Conservation (phyloP, 352 stramenopile species). For the Aphanomyces invadans region DNA sequence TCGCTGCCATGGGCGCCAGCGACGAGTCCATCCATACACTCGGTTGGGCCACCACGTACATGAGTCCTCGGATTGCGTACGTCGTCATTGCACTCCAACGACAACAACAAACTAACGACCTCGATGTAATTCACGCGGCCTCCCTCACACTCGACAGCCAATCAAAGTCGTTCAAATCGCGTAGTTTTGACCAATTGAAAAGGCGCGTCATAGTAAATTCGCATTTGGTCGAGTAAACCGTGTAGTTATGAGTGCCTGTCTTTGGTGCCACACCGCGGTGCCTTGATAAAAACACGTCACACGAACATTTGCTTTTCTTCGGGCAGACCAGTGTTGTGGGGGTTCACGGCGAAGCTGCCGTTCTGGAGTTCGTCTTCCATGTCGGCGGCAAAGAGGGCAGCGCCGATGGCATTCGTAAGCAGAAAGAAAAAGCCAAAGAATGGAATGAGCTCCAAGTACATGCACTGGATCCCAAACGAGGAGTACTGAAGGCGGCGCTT, state of each 20-base stretch:
- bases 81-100: neutral
- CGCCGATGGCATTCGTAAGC: conserved; percentile 65
- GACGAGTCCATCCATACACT: conserved; percentile 41
- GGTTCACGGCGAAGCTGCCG: neutral
- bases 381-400: conserved; percentile 55
- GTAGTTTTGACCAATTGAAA: neutral
- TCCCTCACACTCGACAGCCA: neutral
- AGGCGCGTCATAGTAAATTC: too few relatives aligned
- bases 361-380: conserved; percentile 38
- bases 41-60: conserved; percentile 55
- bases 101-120: neutral
- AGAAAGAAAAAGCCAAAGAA: conserved; percentile 52
- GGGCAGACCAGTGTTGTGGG: neutral
- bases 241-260: too few relatives aligned
- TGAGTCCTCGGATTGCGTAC: conserved; percentile 6
- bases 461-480: conserved; percentile 57
- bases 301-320: neutral
- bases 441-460: conserved; percentile 70
- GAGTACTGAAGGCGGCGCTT: conserved; percentile 49
- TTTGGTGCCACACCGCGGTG: too few relatives aligned
- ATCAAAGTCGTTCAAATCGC: neutral
- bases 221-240: too few relatives aligned
- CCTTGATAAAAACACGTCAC: too few relatives aligned
- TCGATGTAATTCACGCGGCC: neutral
- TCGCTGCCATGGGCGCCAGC: conserved; percentile 34